A percentile compares a stretch with the other conserved stretches of the same genome.
These are phyloP conservation scores for Cnidoscolus chayamansa DNA, from an alignment of 441 rosid species.

Conservation along the genomic window DNA sequence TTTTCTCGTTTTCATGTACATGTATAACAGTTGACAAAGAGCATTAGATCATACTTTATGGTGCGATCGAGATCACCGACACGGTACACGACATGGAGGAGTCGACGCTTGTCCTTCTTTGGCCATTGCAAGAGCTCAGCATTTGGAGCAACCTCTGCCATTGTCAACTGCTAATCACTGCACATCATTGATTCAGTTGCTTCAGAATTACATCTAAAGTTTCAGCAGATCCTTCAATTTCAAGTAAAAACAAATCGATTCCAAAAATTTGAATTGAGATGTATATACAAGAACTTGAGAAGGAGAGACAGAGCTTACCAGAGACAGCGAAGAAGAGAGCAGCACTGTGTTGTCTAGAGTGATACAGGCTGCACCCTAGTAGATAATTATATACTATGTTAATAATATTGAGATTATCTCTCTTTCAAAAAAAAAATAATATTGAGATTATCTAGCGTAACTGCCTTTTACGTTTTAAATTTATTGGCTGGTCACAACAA, in stretches of 20 bases:
- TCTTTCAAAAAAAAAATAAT: too few species aligned
- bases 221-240: not conserved
- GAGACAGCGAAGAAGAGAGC: not conserved
- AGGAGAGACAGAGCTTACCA: not conserved
- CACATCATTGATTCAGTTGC: not conserved
- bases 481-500: too few species aligned
- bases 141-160: slow-evolving; percentile 38
- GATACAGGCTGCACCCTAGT: not conserved
- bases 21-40: not conserved
- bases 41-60: slow-evolving; percentile 43
- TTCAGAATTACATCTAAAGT: not conserved
- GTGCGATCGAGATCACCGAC: slow-evolving; percentile 94
- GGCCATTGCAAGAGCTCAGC: slow-evolving; percentile 80
- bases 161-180: slow-evolving; percentile 18
- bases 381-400: not conserved
- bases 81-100: slow-evolving; percentile 89
- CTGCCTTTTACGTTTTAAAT: not conserved
- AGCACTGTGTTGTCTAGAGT: too few species aligned
- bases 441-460: not conserved
- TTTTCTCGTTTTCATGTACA: not conserved
- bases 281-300: not conserved
- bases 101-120: slow-evolving; percentile 78
- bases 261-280: not conserved
- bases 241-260: not conserved
- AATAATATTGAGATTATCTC: not conserved